phyloP scores from a whole-genome alignment of 2,329 filamentous ascomycete species.

The Remersonia thermophila region DNA sequence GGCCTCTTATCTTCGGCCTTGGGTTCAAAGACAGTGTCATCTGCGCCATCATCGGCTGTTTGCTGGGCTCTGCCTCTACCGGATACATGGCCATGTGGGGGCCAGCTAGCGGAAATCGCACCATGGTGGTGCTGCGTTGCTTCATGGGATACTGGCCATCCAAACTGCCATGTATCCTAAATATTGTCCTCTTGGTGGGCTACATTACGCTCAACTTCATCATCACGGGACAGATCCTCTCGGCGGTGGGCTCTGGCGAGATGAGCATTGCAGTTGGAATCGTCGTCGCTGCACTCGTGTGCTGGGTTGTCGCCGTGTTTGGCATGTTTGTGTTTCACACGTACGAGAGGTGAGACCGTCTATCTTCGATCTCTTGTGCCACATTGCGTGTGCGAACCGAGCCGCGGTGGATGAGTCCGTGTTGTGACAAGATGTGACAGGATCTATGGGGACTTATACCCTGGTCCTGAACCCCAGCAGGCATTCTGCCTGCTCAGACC shows the following conservation, averaged over 20 bases:
- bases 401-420: too few relatives aligned
- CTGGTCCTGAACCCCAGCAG: too few relatives aligned
- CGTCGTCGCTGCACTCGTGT: constrained; percentile 49
- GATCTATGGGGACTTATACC: too few relatives aligned
- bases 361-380: background rate
- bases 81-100: constrained; percentile 21
- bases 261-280: constrained; percentile 56
- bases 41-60: constrained; percentile 18
- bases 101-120: constrained; percentile 18
- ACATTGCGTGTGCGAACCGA: too few relatives aligned
- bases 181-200: constrained; percentile 22
- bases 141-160: constrained; percentile 24
- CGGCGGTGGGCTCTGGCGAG: constrained; percentile 45
- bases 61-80: constrained; percentile 18
- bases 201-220: constrained; percentile 47
- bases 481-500: too few relatives aligned
- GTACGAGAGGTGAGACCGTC: constrained; percentile 44
- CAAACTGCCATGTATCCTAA: constrained; percentile 20
- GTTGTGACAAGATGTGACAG: too few relatives aligned
- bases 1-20: constrained; percentile 20
- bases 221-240: constrained; percentile 55
- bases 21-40: constrained; percentile 20
- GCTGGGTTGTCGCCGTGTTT: constrained; percentile 53
- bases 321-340: constrained; percentile 56
- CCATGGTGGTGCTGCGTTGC: constrained; percentile 21